Conservation (phyloP, 1,284 basidiomycete genomes). For the Trametes hirsuta region DNA sequence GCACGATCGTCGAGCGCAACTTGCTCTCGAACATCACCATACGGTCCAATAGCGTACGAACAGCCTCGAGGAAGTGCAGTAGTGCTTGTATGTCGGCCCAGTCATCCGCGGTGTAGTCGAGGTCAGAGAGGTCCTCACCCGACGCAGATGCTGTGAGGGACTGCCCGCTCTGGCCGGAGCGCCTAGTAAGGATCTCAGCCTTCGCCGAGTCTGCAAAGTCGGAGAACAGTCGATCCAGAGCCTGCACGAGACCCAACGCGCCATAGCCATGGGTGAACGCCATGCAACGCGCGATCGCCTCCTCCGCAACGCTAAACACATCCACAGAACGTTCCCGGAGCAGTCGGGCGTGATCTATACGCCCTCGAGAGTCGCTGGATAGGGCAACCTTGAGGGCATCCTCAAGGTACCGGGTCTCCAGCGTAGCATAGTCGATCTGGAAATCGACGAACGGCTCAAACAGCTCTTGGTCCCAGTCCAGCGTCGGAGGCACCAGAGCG, state of each 20-base stretch:
- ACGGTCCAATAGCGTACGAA: conserved; percentile 70
- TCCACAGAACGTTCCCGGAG: conserved; percentile 75
- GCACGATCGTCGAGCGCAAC: conserved; percentile 58
- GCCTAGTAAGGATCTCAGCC: conserved; percentile 51
- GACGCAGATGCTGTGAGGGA: conserved; percentile 41
- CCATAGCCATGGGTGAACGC: conserved; percentile 90
- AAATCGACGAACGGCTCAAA: conserved; percentile 93
- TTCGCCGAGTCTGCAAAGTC: conserved; percentile 70
- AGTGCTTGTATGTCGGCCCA: conserved; percentile 85
- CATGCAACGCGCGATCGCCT: conserved; percentile 73
- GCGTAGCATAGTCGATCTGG: conserved; percentile 78
- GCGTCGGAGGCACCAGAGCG: conserved; percentile 35
- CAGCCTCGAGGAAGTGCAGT: conserved; percentile 81
- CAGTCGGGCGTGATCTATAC: conserved; percentile 61
- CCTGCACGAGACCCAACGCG: conserved; percentile 68
- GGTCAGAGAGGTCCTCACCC: conserved; percentile 66
- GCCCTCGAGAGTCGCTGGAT: conserved; percentile 30
- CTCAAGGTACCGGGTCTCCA: conserved; percentile 74
- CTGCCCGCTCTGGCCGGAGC: conserved; percentile 30
- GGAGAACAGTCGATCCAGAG: conserved; percentile 72
- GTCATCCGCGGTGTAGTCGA: conserved; percentile 88
- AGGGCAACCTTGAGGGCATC: conserved; percentile 54
- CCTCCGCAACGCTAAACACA: conserved; percentile 78
- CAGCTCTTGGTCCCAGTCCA: conserved; percentile 86
- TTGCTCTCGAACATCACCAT: conserved; percentile 71